Conservation (phyloP, 1,284 basidiomycete genomes). For the Ganoderma meredithae region DNA sequence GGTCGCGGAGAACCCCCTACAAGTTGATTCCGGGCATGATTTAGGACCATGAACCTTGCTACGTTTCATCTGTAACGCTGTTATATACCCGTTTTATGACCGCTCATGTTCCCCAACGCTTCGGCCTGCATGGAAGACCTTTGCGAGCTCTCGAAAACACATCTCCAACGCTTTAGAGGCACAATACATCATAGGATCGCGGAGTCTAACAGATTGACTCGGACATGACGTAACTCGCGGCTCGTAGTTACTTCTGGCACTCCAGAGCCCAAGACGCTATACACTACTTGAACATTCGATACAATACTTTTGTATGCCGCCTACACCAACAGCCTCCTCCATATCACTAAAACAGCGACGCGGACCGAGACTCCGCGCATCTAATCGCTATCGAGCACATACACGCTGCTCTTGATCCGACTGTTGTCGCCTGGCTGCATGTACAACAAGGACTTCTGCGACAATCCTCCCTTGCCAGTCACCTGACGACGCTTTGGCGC, state of each 20-base stretch:
- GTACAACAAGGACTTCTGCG: slow-evolving; percentile 24
- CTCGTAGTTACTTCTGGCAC: no score
- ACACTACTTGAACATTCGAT: slow-evolving; percentile 17
- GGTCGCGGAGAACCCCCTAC: slow-evolving; percentile 31
- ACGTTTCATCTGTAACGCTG: not conserved
- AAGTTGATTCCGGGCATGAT: slow-evolving; percentile 29
- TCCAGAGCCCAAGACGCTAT: not conserved
- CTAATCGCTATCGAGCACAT: slow-evolving; percentile 37
- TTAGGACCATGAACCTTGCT: not conserved
- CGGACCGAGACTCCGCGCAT: not conserved
- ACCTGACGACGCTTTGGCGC: slow-evolving; percentile 18
- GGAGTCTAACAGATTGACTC: not conserved
- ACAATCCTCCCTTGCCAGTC: slow-evolving; percentile 12
- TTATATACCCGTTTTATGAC: not conserved
- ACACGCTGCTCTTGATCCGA: slow-evolving; percentile 35
- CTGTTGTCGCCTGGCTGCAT: slow-evolving; percentile 29
- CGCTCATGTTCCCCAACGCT: not conserved
- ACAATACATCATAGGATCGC: not conserved
- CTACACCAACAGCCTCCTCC: not conserved
- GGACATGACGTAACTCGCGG: not conserved
- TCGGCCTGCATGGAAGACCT: not conserved
- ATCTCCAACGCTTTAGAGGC: not conserved
- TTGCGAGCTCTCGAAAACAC: not conserved
- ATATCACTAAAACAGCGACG: not conserved
- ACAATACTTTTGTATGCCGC: not conserved